Percentiles rank a stretch among this genome's conserved stretches.
These are phyloP conservation scores for Zalaria sp. DNA, from an alignment of 2,329 filamentous ascomycete genomes.

Conservation along the genomic window DNA sequence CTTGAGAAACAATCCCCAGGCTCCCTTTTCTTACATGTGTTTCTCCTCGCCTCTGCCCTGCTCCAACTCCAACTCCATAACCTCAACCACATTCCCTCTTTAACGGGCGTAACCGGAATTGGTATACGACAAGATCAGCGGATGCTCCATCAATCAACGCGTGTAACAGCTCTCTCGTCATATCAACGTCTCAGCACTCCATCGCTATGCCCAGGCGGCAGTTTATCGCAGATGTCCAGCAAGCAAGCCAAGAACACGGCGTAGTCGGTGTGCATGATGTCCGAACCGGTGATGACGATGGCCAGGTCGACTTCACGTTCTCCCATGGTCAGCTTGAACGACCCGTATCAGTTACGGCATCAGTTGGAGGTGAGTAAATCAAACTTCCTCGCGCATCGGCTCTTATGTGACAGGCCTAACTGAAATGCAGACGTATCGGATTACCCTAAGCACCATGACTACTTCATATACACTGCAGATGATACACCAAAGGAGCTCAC, in stretches of 20 bases:
- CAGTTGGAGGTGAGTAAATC: constrained; percentile 1
- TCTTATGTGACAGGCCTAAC: neutral
- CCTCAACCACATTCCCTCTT: too few relatives aligned
- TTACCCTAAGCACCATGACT: constrained; percentile 45
- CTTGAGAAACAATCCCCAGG: too few relatives aligned
- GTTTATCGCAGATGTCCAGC: constrained; percentile 46
- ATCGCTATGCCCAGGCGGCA: constrained; percentile 50
- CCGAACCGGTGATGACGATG: constrained; percentile 52
- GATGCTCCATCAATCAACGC: too few relatives aligned
- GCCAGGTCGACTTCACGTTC: constrained; percentile 53
- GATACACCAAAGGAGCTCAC: constrained; percentile 28
- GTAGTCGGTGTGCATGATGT: constrained; percentile 39
- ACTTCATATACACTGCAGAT: constrained; percentile 40
- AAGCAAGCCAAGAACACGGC: constrained; percentile 16
- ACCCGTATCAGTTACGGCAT: constrained; percentile 3
- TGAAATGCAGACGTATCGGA: constrained; percentile 37
- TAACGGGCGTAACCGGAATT: too few relatives aligned
- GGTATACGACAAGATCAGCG: too few relatives aligned
- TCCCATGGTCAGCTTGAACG: constrained; percentile 10
- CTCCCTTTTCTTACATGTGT: too few relatives aligned
- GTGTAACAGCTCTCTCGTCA: too few relatives aligned
- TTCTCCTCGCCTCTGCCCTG: too few relatives aligned
- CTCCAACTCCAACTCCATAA: too few relatives aligned
- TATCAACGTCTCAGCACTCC: neutral
- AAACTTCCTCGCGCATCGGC: neutral